These are phyloP conservation scores for Pulveroboletus sp. DNA, from an alignment of 768 basidiomycete genomes.

Conservation along the genomic window DNA sequence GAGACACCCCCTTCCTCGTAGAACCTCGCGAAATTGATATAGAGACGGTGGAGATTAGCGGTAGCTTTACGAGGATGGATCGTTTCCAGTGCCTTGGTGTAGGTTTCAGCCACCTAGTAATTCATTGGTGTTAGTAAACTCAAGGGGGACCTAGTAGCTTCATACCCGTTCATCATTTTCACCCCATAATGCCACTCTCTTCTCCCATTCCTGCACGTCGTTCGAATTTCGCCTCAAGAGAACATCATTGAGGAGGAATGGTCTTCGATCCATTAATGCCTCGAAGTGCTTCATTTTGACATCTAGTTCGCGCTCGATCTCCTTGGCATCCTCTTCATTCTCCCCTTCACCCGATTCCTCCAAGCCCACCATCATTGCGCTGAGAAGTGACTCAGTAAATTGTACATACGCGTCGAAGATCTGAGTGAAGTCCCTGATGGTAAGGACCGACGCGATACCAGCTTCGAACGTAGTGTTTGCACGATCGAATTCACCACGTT, in stretches of 20 bases:
- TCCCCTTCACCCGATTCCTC: constrained; percentile 78
- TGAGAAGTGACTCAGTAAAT: constrained; percentile 86
- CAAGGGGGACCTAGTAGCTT: not conserved
- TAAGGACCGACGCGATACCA: constrained; percentile 79
- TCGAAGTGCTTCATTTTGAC: constrained; percentile 88
- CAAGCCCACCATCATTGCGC: constrained; percentile 81
- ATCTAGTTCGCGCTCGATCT: constrained; percentile 82
- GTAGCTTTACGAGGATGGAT: constrained; percentile 86
- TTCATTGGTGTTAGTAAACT: not conserved
- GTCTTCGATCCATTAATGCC: constrained; percentile 88
- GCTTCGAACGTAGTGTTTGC: constrained; percentile 85
- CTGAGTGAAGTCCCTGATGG: constrained; percentile 95
- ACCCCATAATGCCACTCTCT: constrained; percentile 88
- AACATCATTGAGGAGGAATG: constrained; percentile 96
- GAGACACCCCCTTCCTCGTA: constrained; percentile 92
- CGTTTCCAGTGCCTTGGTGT: constrained; percentile 83
- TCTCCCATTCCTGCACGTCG: constrained; percentile 99
- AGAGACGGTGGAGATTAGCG: constrained; percentile 83
- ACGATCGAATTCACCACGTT: constrained; percentile 90
- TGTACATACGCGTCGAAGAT: constrained; percentile 97
- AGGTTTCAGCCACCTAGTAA: constrained; percentile 83
- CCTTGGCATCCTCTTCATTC: constrained; percentile 73
- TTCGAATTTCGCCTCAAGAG: constrained; percentile 89
- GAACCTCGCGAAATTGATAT: constrained; percentile 94
- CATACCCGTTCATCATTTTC: constrained; percentile 88